Base-by-base conservation (phyloP, 331 rosid genomes). In the Dryas integrifolia region DNA sequence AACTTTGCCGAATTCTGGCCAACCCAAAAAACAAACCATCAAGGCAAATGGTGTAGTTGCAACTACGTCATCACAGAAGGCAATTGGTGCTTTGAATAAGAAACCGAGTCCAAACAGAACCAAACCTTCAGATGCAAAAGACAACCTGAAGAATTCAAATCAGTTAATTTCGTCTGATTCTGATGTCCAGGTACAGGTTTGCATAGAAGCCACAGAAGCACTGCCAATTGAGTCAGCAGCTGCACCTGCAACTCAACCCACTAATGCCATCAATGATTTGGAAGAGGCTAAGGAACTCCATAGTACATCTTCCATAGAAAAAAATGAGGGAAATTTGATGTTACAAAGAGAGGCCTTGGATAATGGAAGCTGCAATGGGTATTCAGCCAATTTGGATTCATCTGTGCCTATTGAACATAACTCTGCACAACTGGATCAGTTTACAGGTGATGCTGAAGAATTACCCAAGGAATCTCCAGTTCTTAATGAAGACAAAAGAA, bases 11-110 rank as follows among this genome's bases (percentile, higher is more conserved):
- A 82, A 81, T 72, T 6, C 80, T 13, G 77, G 70, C 69, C 83
- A 81, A 81, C 77, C 85, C 24, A 85, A 86, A 84, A 93, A 79
- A 80, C 88, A 88, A 58, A 61, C 81, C 45, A 60, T 53, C 43
- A 89, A 85, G 79, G 72, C 83, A 69, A 84, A 82, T 59, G 82
- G 77, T 8, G 74, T 53, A 39, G 72, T 79, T 57, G 40, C 75
- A 41, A 51, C 56, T 40, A 41, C 77, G 70, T 49, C 67, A 48
- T 73, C 84, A 41, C 76, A 76, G 70, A 87, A 82, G 84, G 72
- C 72, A 73, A 58, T 71, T 47, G 59, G 67, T 72, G 72, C 76
- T 24, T 72, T 79, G 77, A 80, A 82, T 76, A 87, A 87, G 95
- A 85, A 91, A 70, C 84, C 70, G 12, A 76, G 48, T 16, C 72